These are phyloP conservation scores for Serendipita sp. DNA, from an alignment of 768 basidiomycete genomes.

Conservation along the genomic window DNA sequence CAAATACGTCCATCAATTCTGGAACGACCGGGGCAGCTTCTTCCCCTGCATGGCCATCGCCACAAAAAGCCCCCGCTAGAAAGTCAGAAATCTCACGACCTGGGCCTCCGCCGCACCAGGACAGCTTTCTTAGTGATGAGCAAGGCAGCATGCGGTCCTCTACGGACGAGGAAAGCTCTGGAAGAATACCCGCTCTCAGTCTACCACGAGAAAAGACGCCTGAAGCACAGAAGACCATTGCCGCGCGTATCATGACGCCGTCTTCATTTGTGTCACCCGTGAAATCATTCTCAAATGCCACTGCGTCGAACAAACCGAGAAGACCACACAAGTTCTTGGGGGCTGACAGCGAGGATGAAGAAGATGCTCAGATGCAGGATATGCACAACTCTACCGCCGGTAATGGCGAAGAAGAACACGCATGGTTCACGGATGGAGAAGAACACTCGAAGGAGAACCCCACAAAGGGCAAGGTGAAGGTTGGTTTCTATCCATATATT, in stretches of 20 bases:
- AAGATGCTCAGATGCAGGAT: not conserved
- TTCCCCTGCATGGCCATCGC: not conserved
- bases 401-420: not conserved
- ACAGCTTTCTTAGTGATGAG: not conserved
- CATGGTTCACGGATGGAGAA: not conserved
- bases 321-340: not conserved
- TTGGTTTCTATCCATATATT: not conserved
- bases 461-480: not conserved
- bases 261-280: slow-evolving; percentile 3
- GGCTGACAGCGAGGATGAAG: not conserved
- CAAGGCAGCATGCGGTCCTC: not conserved
- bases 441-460: not conserved
- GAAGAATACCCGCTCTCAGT: not conserved
- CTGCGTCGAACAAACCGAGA: not conserved
- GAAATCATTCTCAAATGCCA: slow-evolving; percentile 1
- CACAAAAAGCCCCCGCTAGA: not conserved
- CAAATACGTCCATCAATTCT: not conserved
- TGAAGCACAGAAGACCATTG: not conserved
- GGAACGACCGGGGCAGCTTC: slow-evolving; percentile 2
- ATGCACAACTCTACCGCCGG: not conserved
- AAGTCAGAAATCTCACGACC: not conserved
- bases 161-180: not conserved
- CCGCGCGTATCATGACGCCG: not conserved
- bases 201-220: not conserved
- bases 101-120: not conserved